These are phyloP conservation scores for Aspergillus vadensis DNA, from an alignment of 2,329 filamentous ascomycete genomes.

Conservation along the genomic window DNA sequence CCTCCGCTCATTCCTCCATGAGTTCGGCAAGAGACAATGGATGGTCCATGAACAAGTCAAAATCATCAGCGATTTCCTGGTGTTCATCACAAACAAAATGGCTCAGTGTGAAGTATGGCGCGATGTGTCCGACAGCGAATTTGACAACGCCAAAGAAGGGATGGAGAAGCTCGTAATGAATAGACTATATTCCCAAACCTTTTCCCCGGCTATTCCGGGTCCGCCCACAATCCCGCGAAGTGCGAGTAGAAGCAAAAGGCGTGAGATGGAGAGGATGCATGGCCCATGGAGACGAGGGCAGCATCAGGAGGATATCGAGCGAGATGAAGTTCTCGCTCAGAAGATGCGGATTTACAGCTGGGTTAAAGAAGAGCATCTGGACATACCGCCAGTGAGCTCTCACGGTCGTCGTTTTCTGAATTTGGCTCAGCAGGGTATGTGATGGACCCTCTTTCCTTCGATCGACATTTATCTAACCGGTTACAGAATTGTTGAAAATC, in stretches of 20 bases:
- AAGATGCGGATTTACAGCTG: slow-evolving; percentile 97
- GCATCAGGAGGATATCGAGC: slow-evolving; percentile 96
- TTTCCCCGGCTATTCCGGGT: slow-evolving; percentile 87
- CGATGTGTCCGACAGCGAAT: slow-evolving; percentile 92
- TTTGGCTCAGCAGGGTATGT: slow-evolving; percentile 79
- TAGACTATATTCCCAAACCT: slow-evolving; percentile 89
- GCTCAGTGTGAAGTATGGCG: slow-evolving; percentile 94
- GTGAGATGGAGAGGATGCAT: slow-evolving; percentile 67
- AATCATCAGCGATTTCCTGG: slow-evolving; percentile 93
- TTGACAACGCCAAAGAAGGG: slow-evolving; percentile 95
- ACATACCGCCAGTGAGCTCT: slow-evolving; percentile 81
- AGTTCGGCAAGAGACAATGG: slow-evolving; percentile 98
- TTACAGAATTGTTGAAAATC: slow-evolving; percentile 86
- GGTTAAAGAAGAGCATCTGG: slow-evolving; percentile 89
- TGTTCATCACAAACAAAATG: slow-evolving; percentile 99
- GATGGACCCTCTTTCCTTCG: not conserved
- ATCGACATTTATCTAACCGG: slow-evolving; percentile 25
- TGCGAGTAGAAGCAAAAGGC: slow-evolving; percentile 66
- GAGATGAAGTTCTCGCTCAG: slow-evolving; percentile 92
- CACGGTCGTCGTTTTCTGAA: slow-evolving; percentile 85
- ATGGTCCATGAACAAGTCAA: slow-evolving; percentile 99
- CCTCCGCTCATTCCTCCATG: slow-evolving; percentile 86
- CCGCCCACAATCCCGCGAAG: slow-evolving; percentile 66
- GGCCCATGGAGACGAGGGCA: slow-evolving; percentile 88
- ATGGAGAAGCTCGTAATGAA: slow-evolving; percentile 99